Evolutionary conservation across 495 filamentous ascomycete genomes (phyloP), one percentile per base, ranked within the genome.

Genomic region (Oleoguttula mirabilis): DNA sequence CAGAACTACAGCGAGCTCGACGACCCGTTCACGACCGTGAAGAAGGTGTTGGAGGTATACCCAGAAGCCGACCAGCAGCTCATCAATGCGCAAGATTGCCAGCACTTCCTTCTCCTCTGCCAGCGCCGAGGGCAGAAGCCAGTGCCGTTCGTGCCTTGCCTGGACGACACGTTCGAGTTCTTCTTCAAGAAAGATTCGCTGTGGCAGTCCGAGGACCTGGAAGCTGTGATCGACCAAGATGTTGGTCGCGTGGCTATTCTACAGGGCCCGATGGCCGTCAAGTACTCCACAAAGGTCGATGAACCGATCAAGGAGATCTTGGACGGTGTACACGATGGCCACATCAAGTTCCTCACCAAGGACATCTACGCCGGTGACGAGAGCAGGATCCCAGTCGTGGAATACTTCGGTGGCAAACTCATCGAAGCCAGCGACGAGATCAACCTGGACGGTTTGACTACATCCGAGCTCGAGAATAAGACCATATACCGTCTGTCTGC

Each of bases 111-210:
- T 40, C 67, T 88, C 4, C 75, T 98, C n/a, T 95, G 88, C 68
- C 79, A 87, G 59, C 79, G 88, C 4, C 82, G 81, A 25, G 83
- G 82, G 14, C 92, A 98, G 68, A 98, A 98, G 68, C 90, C 90
- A 0, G 83, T 90, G 12, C 88, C 88, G 2, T 98, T 98, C 55
- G 86, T 98, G 36, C 90, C 90, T 10, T 70, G 78, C 3, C 70
- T 98, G 21, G 90, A 98, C 60, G 88, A 93, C 41, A 88, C 82
- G 51, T 95, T 98, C 36, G 90, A 95, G 60, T 92, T 86, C 61
- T 98, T 80, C 68, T 96, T 98, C 78, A 98, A 98, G 77, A 98
- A 98, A 65, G 90, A 98, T 62, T 95, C 88, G n/a, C 75, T 98
- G 21, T 98, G 90, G 90, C 90, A 98, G 63, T 94, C 88, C 0